A percentile compares a stretch with the other conserved stretches of the same genome.
Conservation (phyloP, 192 early-diverging fungal genomes). For the Dimargaris cristalligena region DNA sequence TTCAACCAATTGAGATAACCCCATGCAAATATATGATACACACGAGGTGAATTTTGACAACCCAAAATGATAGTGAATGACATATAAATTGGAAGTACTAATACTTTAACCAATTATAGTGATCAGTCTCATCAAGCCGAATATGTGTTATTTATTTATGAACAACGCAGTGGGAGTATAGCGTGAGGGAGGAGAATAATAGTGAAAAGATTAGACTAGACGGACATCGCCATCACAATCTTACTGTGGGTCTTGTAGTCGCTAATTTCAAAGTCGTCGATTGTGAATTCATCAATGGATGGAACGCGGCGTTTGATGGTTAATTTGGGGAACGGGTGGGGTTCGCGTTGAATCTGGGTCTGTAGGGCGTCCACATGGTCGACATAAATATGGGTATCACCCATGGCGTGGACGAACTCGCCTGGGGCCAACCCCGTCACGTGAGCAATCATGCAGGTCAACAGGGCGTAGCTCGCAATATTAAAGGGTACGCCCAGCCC, state of each 20-base stretch:
- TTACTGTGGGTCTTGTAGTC: conserved; percentile 75
- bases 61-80: too few relatives aligned
- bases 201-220: conserved; percentile 24
- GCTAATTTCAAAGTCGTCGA: conserved; percentile 62
- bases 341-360: conserved; percentile 56
- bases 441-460: conserved; percentile 80
- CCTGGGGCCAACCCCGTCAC: conserved; percentile 68
- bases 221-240: conserved; percentile 92
- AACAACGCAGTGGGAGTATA: too few relatives aligned
- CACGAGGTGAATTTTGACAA: too few relatives aligned
- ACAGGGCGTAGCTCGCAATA: conserved; percentile 87
- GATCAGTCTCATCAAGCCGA: too few relatives aligned
- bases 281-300: conserved; percentile 53
- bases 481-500: conserved; percentile 98
- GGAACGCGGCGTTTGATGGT: conserved; percentile 33
- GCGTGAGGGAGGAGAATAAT: background rate
- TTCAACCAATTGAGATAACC: too few relatives aligned
- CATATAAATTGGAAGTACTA: too few relatives aligned
- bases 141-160: too few relatives aligned
- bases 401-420: conserved; percentile 82
- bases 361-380: conserved; percentile 81
- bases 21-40: too few relatives aligned
- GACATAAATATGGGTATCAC: conserved; percentile 87
- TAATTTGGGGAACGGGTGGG: conserved; percentile 69
- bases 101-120: too few relatives aligned